These are phyloP conservation scores for Syncephalastrum contaminatum DNA, from an alignment of 371 early-diverging fungal genomes.

Conservation along the genomic window DNA sequence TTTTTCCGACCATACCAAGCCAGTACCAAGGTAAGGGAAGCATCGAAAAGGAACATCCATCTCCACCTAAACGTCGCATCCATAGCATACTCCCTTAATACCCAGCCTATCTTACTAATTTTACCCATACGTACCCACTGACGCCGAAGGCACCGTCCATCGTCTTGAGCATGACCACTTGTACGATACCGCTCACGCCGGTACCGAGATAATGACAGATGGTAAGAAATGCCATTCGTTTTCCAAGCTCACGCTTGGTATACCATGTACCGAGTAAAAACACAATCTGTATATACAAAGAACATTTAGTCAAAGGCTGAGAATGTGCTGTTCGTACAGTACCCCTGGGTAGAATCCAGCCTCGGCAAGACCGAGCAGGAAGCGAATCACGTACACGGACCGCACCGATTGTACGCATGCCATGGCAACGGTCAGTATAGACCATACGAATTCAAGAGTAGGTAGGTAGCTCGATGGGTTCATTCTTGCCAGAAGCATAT, in stretches of 20 bases:
- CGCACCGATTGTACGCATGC: slow-evolving; percentile 54
- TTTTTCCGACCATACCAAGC: slow-evolving; percentile 29
- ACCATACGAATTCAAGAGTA: slow-evolving; percentile 53
- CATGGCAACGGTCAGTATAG: slow-evolving; percentile 56
- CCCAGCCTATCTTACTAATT: background rate
- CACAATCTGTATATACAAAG: slow-evolving; percentile 21
- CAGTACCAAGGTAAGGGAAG: slow-evolving; percentile 27
- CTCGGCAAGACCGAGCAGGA: slow-evolving; percentile 61
- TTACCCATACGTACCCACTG: slow-evolving; percentile 35
- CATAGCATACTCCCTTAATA: background rate
- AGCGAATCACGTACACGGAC: slow-evolving; percentile 48
- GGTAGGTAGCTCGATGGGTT: slow-evolving; percentile 57
- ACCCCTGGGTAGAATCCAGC: slow-evolving; percentile 63
- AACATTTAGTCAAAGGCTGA: background rate
- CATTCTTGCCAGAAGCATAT: slow-evolving; percentile 52
- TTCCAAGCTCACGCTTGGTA: slow-evolving; percentile 47
- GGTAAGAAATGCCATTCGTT: slow-evolving; percentile 33
- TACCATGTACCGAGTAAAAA: slow-evolving; percentile 52
- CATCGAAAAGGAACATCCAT: slow-evolving; percentile 50
- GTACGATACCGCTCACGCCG: slow-evolving; percentile 43
- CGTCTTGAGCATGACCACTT: slow-evolving; percentile 45
- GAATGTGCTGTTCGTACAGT: slow-evolving; percentile 1
- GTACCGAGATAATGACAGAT: slow-evolving; percentile 43
- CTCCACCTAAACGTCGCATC: slow-evolving; percentile 32
- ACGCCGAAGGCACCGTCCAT: slow-evolving; percentile 44